Conservation (phyloP, 495 filamentous ascomycete genomes). For the Aspergillus steynii region DNA sequence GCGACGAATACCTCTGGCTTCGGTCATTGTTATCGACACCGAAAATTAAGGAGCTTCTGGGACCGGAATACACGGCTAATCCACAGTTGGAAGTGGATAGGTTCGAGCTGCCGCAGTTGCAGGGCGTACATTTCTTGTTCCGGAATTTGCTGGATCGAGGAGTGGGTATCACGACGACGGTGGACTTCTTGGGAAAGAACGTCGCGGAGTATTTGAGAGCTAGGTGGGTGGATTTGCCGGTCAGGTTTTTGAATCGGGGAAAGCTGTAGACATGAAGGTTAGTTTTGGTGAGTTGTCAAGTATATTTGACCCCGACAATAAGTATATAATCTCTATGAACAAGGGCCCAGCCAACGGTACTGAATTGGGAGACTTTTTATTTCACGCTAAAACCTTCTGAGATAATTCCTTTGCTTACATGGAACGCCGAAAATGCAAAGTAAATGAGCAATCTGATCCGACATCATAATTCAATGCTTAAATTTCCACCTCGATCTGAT, state of each 20-base stretch:
- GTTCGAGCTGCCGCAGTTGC: conserved; percentile 47
- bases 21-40: conserved; percentile 43
- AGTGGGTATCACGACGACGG: conserved; percentile 47
- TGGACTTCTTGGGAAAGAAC: conserved; percentile 59
- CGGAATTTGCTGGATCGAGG: conserved; percentile 55
- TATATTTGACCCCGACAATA: neutral
- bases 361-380: neutral
- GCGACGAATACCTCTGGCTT: conserved; percentile 53
- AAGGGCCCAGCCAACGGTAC: neutral
- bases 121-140: conserved; percentile 56
- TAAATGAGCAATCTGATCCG: neutral
- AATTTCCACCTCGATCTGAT: too few relatives aligned
- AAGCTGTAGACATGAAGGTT: conserved; percentile 26
- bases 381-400: neutral
- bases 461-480: neutral
- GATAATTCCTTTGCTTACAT: neutral
- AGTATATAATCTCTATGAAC: neutral
- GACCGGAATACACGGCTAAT: conserved; percentile 36
- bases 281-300: neutral
- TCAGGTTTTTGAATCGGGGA: conserved; percentile 37
- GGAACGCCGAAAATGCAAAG: neutral
- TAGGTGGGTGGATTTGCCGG: conserved; percentile 50
- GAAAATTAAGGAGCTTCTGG: conserved; percentile 39
- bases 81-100: conserved; percentile 48
- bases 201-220: conserved; percentile 55